Percentiles rank a stretch among this genome's conserved stretches.
phyloP scores from a whole-genome alignment of 768 basidiomycete species.

The Dacryopinax spathularia region DNA sequence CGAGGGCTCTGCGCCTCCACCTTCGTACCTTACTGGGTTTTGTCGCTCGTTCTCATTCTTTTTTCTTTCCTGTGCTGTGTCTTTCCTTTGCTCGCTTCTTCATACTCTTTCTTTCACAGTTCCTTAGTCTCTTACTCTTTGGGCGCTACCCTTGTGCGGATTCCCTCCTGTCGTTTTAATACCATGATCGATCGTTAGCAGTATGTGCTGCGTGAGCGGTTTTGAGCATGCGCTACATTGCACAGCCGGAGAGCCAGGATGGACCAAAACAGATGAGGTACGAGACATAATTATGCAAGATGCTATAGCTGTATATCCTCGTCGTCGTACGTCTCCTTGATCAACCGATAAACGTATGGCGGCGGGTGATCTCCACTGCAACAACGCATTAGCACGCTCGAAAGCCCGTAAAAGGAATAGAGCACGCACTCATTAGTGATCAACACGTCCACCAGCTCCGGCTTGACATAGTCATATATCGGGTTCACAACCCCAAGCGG shows the following conservation, averaged over 20 bases:
- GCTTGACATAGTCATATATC: conserved; percentile 90
- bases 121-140: neutral
- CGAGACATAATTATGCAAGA: neutral
- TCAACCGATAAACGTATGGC: conserved; percentile 82
- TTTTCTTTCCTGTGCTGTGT: neutral
- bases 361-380: conserved; percentile 89
- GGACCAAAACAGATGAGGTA: no score
- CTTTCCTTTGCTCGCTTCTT: neutral
- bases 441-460: conserved; percentile 83
- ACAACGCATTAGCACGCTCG: neutral
- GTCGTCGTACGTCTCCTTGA: conserved; percentile 92
- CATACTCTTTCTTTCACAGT: neutral
- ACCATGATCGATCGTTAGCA: neutral
- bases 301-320: conserved; percentile 69
- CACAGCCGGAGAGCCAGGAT: no score
- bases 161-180: neutral
- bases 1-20: neutral
- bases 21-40: neutral
- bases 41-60: neutral
- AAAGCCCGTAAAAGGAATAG: neutral
- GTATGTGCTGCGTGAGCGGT: neutral
- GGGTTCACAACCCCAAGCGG: conserved; percentile 81
- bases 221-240: neutral
- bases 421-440: conserved; percentile 87
- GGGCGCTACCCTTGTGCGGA: neutral